Evolutionary conservation across 2,329 filamentous ascomycete species (phyloP).

Genomic region (Metarhizium robertsii): DNA sequence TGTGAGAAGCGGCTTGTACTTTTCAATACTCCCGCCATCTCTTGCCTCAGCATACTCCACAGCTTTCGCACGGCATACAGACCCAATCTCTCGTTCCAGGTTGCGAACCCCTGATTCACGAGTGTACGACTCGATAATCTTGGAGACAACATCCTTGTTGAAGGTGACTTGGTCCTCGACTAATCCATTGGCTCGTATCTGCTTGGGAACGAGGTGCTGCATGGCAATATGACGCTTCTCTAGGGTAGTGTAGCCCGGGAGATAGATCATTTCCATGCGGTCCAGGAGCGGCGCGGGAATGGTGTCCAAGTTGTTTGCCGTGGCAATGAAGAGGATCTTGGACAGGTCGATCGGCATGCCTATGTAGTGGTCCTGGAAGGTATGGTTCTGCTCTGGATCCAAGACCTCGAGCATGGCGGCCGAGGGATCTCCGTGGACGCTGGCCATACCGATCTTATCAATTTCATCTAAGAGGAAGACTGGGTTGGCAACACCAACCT

Average conservation of each 20-base stretch:
- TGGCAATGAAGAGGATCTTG: conserved; percentile 96
- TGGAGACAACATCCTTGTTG: conserved; percentile 77
- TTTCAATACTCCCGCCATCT: conserved; percentile 57
- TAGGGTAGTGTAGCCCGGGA: conserved; percentile 91
- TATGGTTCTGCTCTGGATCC: conserved; percentile 93
- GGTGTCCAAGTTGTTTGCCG: conserved; percentile 87
- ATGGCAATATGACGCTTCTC: conserved; percentile 95
- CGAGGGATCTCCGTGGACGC: conserved; percentile 89
- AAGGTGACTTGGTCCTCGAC: conserved; percentile 65
- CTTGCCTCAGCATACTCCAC: conserved; percentile 90
- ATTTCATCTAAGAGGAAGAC: conserved; percentile 96
- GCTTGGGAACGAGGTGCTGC: conserved; percentile 91
- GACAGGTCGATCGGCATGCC: conserved; percentile 92
- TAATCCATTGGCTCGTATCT: conserved; percentile 84
- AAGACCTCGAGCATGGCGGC: conserved; percentile 97
- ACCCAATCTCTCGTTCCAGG: conserved; percentile 88
- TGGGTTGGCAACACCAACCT: conserved; percentile 90
- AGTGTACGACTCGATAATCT: conserved; percentile 93
- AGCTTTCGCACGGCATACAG: conserved; percentile 88
- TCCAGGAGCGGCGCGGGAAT: conserved; percentile 91
- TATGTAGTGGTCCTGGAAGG: conserved; percentile 92
- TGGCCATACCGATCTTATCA: conserved; percentile 87
- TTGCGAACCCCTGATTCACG: conserved; percentile 94
- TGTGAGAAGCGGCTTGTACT: conserved; percentile 66
- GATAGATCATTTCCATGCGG: conserved; percentile 90